Evolutionary conservation across 768 basidiomycete genomes (phyloP).

Genomic region (Postia placenta): DNA sequence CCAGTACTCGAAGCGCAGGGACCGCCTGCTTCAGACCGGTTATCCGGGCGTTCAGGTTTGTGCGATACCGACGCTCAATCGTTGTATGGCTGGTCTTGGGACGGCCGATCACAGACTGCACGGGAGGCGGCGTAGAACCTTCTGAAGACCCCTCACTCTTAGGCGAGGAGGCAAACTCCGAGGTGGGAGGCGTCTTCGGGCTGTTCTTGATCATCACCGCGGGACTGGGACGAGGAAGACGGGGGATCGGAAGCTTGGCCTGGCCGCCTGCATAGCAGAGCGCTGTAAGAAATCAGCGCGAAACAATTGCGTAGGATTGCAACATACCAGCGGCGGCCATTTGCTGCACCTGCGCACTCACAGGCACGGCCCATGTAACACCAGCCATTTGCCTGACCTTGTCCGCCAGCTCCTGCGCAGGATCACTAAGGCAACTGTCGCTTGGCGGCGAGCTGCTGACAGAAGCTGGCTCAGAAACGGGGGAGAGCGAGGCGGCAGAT

Average conservation of each 20-base stretch:
- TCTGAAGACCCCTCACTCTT: constrained; percentile 23
- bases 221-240: constrained; percentile 43
- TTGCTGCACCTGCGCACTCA: constrained; percentile 28
- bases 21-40: constrained; percentile 75
- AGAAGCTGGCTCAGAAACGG: constrained; percentile 36
- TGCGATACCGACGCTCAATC: constrained; percentile 83
- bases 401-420: constrained; percentile 31
- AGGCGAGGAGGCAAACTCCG: constrained; percentile 29
- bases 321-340: constrained; percentile 19
- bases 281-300: not conserved
- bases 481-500: constrained; percentile 49
- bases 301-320: not conserved
- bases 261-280: constrained; percentile 13
- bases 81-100: constrained; percentile 90
- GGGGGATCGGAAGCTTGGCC: constrained; percentile 42
- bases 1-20: constrained; percentile 75
- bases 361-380: constrained; percentile 32
- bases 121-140: constrained; percentile 11
- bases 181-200: constrained; percentile 12
- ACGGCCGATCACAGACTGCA: constrained; percentile 28
- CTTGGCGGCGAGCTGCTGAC: constrained; percentile 23
- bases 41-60: constrained; percentile 84
- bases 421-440: constrained; percentile 21
- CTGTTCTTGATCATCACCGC: constrained; percentile 23
- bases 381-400: constrained; percentile 31